phyloP scores from a whole-genome alignment of 371 early-diverging fungal species.

The Zychaea mexicana region DNA sequence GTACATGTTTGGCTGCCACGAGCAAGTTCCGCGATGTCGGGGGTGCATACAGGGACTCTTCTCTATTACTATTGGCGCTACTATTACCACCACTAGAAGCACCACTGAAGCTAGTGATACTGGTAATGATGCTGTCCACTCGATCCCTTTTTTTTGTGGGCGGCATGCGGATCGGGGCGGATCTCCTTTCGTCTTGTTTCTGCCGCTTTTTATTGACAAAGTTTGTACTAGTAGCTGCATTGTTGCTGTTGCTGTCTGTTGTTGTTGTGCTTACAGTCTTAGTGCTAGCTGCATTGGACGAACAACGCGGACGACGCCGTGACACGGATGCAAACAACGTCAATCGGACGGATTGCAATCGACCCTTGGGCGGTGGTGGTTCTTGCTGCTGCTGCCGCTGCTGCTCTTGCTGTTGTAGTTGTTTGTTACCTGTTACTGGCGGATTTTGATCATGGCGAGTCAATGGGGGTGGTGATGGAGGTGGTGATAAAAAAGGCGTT shows the following conservation, averaged over 20 bases:
- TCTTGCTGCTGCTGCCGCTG: too few relatives aligned
- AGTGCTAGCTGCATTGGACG: neutral
- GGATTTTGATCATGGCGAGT: neutral
- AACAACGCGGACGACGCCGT: conserved; percentile 5
- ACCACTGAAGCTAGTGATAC: too few relatives aligned
- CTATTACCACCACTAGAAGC: too few relatives aligned
- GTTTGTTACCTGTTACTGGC: neutral
- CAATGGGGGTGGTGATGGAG: neutral
- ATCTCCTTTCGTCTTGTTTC: neutral
- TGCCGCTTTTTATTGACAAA: conserved; percentile 1
- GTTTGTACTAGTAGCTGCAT: too few relatives aligned
- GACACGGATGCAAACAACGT: conserved; percentile 24
- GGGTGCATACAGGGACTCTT: neutral
- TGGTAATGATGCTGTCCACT: neutral
- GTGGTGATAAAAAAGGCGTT: neutral
- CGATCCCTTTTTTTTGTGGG: conserved; percentile 3
- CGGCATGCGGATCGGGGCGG: neutral
- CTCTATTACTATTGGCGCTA: neutral
- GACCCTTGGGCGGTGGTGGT: conserved; percentile 4
- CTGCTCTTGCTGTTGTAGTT: neutral
- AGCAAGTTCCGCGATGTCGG: neutral
- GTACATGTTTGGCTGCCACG: neutral
- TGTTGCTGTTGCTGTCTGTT: neutral
- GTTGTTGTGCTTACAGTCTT: neutral
- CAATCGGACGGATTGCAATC: conserved; percentile 15